Base-by-base conservation (phyloP, 345 rosid species). In the Gossypium anomalum region DNA sequence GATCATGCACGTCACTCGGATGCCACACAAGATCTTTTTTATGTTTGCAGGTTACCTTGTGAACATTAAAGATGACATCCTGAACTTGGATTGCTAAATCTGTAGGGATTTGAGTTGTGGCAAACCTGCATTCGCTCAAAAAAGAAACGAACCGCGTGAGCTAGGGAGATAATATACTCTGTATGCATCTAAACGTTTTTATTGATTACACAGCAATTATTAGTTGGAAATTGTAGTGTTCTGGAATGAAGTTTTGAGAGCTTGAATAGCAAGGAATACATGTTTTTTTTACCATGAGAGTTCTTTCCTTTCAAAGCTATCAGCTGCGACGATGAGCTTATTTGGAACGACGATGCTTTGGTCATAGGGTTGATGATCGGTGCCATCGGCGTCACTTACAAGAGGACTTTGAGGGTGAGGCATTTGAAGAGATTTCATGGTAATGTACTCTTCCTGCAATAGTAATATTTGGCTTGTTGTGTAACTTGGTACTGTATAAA, bases 1-100 rank as follows among this genome's bases (percentile, higher is more conserved):
- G 19, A 43, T 5, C 25, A 17, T 59, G 58, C 23, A 44, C 23
- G 25, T 55, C 6, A 4, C 72, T 38, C 11, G n/a, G 20, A 27
- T 59, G 55, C 12, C 2, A 64, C 13, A 4, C 47, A 13, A 29
- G 29, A 38, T 63, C 53, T 7, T 67, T 55, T 73, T 49, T 49
- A 53, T 71, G 48, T 67, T 17, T 49, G 23, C 14, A 43, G 69
- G 10, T 67, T 83, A 91, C 97, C 97, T 90, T 86, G 85, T 94
- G 97, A 75, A 87, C 90, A 17, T 80, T 82, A 67, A 94, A 92
- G 70, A 86, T 87, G 65, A 84, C 75, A 41, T 84, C 89, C 27
- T 88, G 85, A 16, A 92, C 86, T 80, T 88, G 91, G 78, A 92
- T 76, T 17, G 84, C 75, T 15, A 92, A 78, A 86, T 92, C 97